Evolutionary conservation across 179 eudicot genomes (phyloP).

Genomic region (Silene noctiflora): DNA sequence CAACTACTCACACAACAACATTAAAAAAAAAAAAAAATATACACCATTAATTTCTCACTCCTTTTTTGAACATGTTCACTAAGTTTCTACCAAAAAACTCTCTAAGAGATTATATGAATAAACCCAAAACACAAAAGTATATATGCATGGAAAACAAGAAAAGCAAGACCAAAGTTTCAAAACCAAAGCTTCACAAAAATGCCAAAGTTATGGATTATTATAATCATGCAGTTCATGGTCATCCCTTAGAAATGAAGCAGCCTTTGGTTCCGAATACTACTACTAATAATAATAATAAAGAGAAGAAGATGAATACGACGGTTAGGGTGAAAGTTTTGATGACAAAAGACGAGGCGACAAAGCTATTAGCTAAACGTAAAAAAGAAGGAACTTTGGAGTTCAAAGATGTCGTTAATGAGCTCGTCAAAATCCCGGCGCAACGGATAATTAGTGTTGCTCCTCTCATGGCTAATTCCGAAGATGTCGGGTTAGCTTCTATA

Average conservation of each 20-base stretch:
- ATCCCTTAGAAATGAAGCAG: conserved; percentile 6
- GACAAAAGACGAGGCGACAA: conserved; percentile 41
- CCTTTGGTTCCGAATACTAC: not conserved
- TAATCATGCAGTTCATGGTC: not conserved
- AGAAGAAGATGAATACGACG: not conserved
- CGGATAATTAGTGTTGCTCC: conserved; percentile 18
- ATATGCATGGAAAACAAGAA: conserved; percentile 19
- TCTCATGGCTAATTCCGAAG: not conserved
- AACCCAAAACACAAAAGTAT: conserved; percentile 12
- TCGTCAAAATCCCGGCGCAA: conserved; percentile 26
- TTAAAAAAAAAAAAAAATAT: not conserved
- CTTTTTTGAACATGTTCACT: conserved; percentile 21
- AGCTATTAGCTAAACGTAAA: conserved; percentile 34
- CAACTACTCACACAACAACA: not conserved
- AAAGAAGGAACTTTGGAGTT: conserved; percentile 34
- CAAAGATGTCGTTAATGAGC: conserved; percentile 31
- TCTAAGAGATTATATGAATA: conserved; percentile 10
- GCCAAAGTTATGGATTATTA: conserved; percentile 20
- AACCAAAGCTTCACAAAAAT: conserved; percentile 22
- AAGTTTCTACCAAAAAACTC: conserved; percentile 21
- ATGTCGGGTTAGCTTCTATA: conserved; percentile 13
- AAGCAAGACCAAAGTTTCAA: conserved; percentile 12
- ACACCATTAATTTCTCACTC: not conserved
- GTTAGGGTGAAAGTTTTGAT: conserved; percentile 38
- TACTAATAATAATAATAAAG: no score